Evolutionary conservation across 1,284 basidiomycete genomes (phyloP).

Genomic region (Cutaneotrichosporon sp.): DNA sequence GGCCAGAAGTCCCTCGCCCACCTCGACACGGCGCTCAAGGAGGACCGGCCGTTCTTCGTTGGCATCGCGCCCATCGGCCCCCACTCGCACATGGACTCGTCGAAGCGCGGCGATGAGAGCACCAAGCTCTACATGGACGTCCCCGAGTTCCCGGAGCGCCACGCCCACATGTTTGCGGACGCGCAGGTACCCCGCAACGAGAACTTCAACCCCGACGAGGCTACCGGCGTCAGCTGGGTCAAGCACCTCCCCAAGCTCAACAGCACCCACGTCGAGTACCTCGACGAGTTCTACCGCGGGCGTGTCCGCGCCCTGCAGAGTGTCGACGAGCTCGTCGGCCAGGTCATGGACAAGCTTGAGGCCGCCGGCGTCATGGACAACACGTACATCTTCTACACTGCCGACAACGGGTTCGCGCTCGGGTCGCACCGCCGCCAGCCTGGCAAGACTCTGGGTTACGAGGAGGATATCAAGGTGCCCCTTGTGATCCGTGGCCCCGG

Average conservation of each 20-base stretch:
- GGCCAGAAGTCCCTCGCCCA: conserved; percentile 32
- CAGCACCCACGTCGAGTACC: conserved; percentile 36
- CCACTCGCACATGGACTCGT: background rate
- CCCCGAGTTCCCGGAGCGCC: conserved; percentile 29
- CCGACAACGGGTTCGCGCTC: conserved; percentile 47
- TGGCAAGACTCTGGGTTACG: conserved; percentile 45
- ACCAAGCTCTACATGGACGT: conserved; percentile 17
- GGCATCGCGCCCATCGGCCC: conserved; percentile 23
- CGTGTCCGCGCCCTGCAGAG: conserved; percentile 38
- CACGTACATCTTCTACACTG: conserved; percentile 42
- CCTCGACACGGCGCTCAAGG: conserved; percentile 27
- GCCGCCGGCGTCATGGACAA: conserved; percentile 38
- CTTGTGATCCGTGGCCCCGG: conserved; percentile 40
- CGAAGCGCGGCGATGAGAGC: background rate
- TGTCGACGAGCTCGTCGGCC: conserved; percentile 46
- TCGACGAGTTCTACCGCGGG: conserved; percentile 46
- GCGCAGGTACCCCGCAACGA: conserved; percentile 24
- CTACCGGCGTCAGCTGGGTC: conserved; percentile 43
- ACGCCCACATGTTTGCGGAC: conserved; percentile 33
- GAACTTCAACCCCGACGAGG: conserved; percentile 36
- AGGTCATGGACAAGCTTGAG: conserved; percentile 36
- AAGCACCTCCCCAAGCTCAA: conserved; percentile 37
- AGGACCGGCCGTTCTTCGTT: conserved; percentile 40
- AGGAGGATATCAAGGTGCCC: conserved; percentile 45
- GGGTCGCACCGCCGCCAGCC: conserved; percentile 44